A percentile compares a stretch with the other conserved stretches of the same genome.
Conservation (phyloP, 1,284 basidiomycete genomes). For the Moesziomyces sp. region DNA sequence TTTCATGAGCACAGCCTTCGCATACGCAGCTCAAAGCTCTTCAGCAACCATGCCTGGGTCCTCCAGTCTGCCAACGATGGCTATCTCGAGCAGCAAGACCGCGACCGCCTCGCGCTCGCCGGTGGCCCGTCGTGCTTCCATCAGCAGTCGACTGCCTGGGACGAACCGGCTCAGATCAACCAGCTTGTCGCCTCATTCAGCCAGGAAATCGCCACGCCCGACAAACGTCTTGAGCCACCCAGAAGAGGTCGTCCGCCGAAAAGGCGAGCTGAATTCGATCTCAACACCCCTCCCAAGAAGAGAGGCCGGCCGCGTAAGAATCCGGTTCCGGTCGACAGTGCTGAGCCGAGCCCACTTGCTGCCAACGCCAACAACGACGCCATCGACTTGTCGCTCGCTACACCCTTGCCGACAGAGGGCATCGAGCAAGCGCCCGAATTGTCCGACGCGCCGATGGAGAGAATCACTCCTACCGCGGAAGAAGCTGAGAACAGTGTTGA, state of each 20-base stretch:
- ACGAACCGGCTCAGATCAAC: constrained; percentile 7
- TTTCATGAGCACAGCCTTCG: constrained; percentile 42
- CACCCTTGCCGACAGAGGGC: background rate
- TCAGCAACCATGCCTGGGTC: constrained; percentile 46
- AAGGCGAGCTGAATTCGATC: constrained; percentile 2
- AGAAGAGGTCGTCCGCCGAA: constrained; percentile 22
- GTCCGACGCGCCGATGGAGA: background rate
- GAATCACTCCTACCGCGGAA: background rate
- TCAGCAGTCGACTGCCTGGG: constrained; percentile 16
- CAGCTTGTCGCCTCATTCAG: too few species aligned
- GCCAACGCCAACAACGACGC: too few species aligned
- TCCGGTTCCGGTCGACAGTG: background rate
- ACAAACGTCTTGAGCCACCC: background rate
- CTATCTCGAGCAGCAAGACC: constrained; percentile 24
- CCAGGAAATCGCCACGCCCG: too few species aligned
- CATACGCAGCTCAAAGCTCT: constrained; percentile 34
- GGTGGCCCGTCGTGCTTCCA: constrained; percentile 30
- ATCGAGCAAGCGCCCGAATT: background rate
- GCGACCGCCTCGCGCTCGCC: constrained; percentile 22
- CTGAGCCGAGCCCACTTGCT: too few species aligned
- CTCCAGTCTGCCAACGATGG: constrained; percentile 46
- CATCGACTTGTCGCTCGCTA: constrained; percentile 1
- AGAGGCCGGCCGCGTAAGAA: constrained; percentile 23
- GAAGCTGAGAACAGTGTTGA: background rate
- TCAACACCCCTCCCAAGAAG: constrained; percentile 9